Evolutionary conservation across 441 rosid species (phyloP).

Genomic region (Dalechampia spathulata): DNA sequence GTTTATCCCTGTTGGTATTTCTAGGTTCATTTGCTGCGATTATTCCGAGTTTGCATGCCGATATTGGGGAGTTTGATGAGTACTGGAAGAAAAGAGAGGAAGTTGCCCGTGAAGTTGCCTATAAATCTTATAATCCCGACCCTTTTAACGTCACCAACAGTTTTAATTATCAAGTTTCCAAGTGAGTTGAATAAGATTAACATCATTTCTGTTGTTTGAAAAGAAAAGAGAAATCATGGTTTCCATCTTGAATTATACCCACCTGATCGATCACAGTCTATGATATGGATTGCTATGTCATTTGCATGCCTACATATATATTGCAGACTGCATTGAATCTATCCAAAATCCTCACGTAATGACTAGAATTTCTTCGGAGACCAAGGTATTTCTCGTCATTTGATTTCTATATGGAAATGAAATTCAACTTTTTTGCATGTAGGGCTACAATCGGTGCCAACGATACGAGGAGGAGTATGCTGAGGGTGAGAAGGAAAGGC

Average conservation of each 20-base stretch:
- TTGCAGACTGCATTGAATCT: too few relatives aligned
- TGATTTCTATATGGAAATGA: too few relatives aligned
- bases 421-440: neutral
- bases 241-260: too few relatives aligned
- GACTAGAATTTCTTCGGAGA: too few relatives aligned
- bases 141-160: constrained; percentile 36
- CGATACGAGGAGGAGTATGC: constrained; percentile 9
- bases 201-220: too few relatives aligned
- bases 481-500: neutral
- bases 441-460: constrained; percentile 18
- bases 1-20: constrained; percentile 8
- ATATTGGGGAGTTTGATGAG: constrained; percentile 13
- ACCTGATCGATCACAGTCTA: too few relatives aligned
- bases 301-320: too few relatives aligned
- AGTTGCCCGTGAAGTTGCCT: constrained; percentile 9
- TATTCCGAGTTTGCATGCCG: constrained; percentile 17
- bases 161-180: constrained; percentile 25
- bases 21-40: constrained; percentile 21
- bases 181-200: constrained; percentile 33
- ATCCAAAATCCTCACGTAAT: too few relatives aligned
- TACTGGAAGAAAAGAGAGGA: constrained; percentile 28
- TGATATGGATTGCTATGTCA: too few relatives aligned
- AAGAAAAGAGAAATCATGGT: too few relatives aligned
- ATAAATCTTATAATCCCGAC: constrained; percentile 24
- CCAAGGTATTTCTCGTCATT: too few relatives aligned